These are phyloP conservation scores for Helichrysum umbraculigerum DNA, from an alignment of 129 eudicot species.

Conservation along the genomic window DNA sequence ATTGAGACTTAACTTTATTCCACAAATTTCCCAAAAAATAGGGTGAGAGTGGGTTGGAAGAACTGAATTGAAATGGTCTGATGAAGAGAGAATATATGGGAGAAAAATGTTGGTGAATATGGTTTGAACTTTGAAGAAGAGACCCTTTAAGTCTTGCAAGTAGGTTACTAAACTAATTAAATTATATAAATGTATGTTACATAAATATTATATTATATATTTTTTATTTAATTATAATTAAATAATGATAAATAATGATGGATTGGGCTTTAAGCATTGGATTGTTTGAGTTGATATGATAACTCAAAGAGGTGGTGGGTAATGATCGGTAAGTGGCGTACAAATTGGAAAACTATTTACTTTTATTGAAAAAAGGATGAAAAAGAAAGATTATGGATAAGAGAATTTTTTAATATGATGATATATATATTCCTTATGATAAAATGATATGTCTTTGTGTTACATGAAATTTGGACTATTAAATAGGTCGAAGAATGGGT, in stretches of 20 bases:
- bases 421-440: not conserved
- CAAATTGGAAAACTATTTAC: slow-evolving; percentile 23
- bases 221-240: not conserved
- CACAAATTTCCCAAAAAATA: not conserved
- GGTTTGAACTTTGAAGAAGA: slow-evolving; percentile 32
- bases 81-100: slow-evolving; percentile 27
- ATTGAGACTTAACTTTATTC: not conserved
- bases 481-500: no score
- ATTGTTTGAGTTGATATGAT: slow-evolving; percentile 28
- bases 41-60: not conserved
- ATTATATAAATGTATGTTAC: not conserved
- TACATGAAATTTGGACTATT: no score
- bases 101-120: slow-evolving; percentile 36
- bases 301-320: slow-evolving; percentile 33
- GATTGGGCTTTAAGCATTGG: slow-evolving; percentile 30
- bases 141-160: slow-evolving; percentile 24
- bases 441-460: not conserved
- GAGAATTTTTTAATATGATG: not conserved
- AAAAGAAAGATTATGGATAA: not conserved
- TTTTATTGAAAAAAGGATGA: not conserved
- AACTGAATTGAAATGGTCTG: slow-evolving; percentile 19
- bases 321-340: slow-evolving; percentile 38
- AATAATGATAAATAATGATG: not conserved
- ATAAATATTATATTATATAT: not conserved
- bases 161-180: slow-evolving; percentile 25